Percentiles rank a stretch among this genome's conserved stretches.
phyloP scores from a whole-genome alignment of 176 grass and related monocot genomes.

The Microstegium vimineum region DNA sequence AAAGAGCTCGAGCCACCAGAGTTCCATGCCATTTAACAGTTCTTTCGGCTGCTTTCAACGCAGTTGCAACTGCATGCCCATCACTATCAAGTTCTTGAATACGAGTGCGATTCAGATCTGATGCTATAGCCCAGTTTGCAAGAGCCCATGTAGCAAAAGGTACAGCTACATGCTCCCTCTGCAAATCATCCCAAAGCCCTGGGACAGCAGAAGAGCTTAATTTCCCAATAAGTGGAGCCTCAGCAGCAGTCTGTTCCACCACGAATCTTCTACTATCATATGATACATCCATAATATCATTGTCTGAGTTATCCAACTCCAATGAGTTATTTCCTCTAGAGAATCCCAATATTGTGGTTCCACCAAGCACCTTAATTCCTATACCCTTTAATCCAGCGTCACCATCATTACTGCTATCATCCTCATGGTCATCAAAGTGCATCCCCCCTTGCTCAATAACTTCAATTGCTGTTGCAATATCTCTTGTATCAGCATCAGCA shows the following conservation, averaged over 20 bases:
- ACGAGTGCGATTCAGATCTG: constrained; percentile 65
- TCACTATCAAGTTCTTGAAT: constrained; percentile 94
- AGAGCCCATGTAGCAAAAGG: constrained; percentile 99
- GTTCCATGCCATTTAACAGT: constrained; percentile 96
- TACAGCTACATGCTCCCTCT: constrained; percentile 96
- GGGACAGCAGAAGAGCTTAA: constrained; percentile 49
- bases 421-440: constrained; percentile 66
- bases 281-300: constrained; percentile 23
- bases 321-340: constrained; percentile 38
- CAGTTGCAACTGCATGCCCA: constrained; percentile 72
- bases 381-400: constrained; percentile 76
- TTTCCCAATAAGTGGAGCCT: constrained; percentile 33
- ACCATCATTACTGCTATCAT: constrained; percentile 47
- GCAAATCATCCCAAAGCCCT: constrained; percentile 95
- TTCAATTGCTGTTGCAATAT: constrained; percentile 82
- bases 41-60: constrained; percentile 83
- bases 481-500: constrained; percentile 66
- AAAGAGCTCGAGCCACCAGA: constrained; percentile 73
- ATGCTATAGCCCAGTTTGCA: constrained; percentile 96
- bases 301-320: constrained; percentile 29
- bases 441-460: constrained; percentile 92
- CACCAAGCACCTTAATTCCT: constrained; percentile 92
- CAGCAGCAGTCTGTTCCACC: constrained; percentile 31
- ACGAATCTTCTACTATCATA: background rate
- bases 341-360: constrained; percentile 94